Conservation (phyloP, 805 yeast species). For the Kuraishia floccosa region DNA sequence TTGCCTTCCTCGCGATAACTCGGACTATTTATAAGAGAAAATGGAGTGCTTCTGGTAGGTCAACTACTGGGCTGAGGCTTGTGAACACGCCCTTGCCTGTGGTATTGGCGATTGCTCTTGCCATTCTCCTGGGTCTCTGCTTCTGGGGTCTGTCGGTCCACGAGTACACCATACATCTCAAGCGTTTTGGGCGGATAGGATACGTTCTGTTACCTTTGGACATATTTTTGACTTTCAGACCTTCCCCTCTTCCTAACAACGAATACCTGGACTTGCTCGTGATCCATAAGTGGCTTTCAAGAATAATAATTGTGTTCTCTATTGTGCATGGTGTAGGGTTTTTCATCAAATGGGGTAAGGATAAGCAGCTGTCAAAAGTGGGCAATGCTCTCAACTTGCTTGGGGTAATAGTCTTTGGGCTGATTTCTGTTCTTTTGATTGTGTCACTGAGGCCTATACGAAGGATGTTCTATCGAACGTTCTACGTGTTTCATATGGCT, state of each 20-base stretch:
- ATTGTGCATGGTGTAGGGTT: slow-evolving; percentile 44
- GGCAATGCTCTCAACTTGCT: slow-evolving; percentile 29
- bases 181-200: slow-evolving; percentile 52
- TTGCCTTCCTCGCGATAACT: slow-evolving; percentile 20
- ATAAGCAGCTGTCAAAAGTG: slow-evolving; percentile 22
- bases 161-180: slow-evolving; percentile 25
- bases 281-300: slow-evolving; percentile 64
- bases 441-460: slow-evolving; percentile 41
- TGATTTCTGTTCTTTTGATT: slow-evolving; percentile 24
- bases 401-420: slow-evolving; percentile 35
- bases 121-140: slow-evolving; percentile 17
- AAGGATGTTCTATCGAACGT: slow-evolving; percentile 33
- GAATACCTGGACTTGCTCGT: slow-evolving; percentile 43
- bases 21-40: slow-evolving; percentile 18
- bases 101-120: slow-evolving; percentile 16
- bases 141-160: slow-evolving; percentile 22
- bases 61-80: slow-evolving; percentile 20
- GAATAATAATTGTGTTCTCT: slow-evolving; percentile 35
- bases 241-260: slow-evolving; percentile 33
- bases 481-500: slow-evolving; percentile 47
- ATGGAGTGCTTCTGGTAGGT: slow-evolving; percentile 27
- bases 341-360: slow-evolving; percentile 32
- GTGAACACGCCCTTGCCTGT: slow-evolving; percentile 19
- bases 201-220: slow-evolving; percentile 49
- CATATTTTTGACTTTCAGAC: slow-evolving; percentile 43